phyloP scores from a whole-genome alignment of 345 rosid species.

The Brassica nigra region DNA sequence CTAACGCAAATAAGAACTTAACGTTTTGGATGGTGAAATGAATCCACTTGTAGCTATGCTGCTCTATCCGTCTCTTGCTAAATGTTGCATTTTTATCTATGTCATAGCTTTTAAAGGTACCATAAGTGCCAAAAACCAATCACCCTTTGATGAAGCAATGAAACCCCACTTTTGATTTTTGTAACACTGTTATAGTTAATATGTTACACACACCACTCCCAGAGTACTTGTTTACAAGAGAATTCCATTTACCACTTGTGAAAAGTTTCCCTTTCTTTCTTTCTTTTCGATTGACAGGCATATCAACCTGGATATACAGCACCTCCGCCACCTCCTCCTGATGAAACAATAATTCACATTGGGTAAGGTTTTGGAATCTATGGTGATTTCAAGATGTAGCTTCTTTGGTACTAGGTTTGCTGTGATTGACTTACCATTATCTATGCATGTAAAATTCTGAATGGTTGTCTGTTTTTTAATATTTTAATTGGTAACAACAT shows the following conservation, averaged over 20 bases:
- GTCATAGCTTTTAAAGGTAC: not conserved
- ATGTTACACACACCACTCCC: conserved; percentile 6
- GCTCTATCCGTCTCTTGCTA: not conserved
- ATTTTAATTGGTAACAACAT: not conserved
- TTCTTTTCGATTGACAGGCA: conserved; percentile 42
- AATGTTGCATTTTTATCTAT: not conserved
- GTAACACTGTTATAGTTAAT: not conserved
- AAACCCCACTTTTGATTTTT: not conserved
- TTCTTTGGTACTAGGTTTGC: not conserved
- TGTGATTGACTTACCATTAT: conserved; percentile 4
- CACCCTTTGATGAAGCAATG: conserved; percentile 1
- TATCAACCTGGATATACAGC: conserved; percentile 87
- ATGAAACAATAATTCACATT: conserved; percentile 73
- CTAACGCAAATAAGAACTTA: not conserved
- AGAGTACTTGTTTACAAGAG: not conserved
- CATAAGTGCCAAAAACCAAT: too few species aligned
- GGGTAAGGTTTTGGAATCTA: conserved; percentile 53
- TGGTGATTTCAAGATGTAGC: conserved; percentile 2
- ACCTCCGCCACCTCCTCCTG: conserved; percentile 64
- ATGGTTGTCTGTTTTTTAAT: not conserved
- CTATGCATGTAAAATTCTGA: not conserved
- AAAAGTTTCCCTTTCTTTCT: too few species aligned
- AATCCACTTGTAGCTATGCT: not conserved
- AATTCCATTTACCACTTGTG: not conserved
- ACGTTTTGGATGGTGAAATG: not conserved